Evolutionary conservation across 2,329 filamentous ascomycete species (phyloP).

Genomic region (Beauveria varroae): DNA sequence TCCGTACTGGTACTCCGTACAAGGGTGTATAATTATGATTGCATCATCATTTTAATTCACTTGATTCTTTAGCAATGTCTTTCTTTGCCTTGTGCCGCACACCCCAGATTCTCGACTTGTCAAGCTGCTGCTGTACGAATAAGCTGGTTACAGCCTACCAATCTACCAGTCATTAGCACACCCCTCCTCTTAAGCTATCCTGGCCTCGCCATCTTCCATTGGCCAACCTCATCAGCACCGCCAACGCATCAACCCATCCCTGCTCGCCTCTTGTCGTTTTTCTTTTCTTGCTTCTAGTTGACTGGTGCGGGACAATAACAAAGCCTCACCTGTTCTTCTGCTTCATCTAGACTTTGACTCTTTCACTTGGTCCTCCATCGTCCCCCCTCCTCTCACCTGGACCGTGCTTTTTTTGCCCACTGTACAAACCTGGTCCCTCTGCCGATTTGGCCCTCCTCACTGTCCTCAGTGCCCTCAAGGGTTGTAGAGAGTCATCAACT

Average conservation of each 20-base stretch:
- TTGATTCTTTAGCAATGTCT: no score
- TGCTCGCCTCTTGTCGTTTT: not conserved
- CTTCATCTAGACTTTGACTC: not conserved
- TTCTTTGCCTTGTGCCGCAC: no score
- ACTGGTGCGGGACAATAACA: slow-evolving; percentile 27
- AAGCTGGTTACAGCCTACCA: no score
- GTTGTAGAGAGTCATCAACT: not conserved
- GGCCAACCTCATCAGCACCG: slow-evolving; percentile 29
- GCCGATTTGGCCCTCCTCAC: not conserved
- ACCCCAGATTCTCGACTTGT: no score
- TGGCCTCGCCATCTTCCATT: slow-evolving; percentile 26
- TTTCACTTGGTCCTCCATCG: not conserved
- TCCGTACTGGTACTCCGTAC: no score
- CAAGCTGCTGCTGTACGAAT: no score
- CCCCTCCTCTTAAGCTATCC: slow-evolving; percentile 8
- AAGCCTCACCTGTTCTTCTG: slow-evolving; percentile 13
- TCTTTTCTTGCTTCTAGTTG: not conserved
- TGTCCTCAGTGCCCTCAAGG: not conserved
- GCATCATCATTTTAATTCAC: no score
- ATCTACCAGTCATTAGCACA: not conserved
- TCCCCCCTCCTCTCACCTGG: not conserved
- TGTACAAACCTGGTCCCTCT: not conserved
- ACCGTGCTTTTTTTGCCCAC: not conserved
- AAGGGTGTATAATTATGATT: no score
- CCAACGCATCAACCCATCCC: slow-evolving; percentile 29